Evolutionary conservation across 2,329 filamentous ascomycete species (phyloP).

Genomic region (Epicoccum nigrum): DNA sequence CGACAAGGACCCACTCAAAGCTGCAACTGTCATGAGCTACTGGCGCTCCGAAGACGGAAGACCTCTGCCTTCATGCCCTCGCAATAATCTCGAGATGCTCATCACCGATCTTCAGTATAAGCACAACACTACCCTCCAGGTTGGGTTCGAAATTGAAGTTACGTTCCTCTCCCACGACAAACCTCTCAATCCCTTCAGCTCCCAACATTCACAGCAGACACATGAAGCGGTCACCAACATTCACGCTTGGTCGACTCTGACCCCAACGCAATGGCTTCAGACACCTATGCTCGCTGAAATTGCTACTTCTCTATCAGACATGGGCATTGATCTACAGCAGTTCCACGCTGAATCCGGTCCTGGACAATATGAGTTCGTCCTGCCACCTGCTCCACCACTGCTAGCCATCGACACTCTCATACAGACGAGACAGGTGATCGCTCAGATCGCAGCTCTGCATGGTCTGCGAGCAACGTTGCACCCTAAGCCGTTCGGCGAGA

Average conservation of each 20-base stretch:
- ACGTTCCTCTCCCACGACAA: conserved; percentile 65
- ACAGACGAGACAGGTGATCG: conserved; percentile 72
- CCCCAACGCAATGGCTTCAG: conserved; percentile 66
- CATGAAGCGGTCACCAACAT: conserved; percentile 61
- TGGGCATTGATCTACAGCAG: conserved; percentile 72
- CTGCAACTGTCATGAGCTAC: conserved; percentile 70
- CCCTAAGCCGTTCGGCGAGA: conserved; percentile 66
- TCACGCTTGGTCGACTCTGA: conserved; percentile 74
- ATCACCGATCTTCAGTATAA: conserved; percentile 59
- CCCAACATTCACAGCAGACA: conserved; percentile 20
- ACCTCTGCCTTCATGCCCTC: conserved; percentile 66
- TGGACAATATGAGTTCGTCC: conserved; percentile 79
- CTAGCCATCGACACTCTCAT: conserved; percentile 74
- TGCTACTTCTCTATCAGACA: conserved; percentile 62
- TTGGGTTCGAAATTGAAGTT: conserved; percentile 85
- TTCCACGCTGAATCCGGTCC: conserved; percentile 75
- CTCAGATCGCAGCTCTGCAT: conserved; percentile 65
- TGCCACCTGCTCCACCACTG: conserved; percentile 67
- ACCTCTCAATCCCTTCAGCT: conserved; percentile 21
- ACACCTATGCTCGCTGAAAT: conserved; percentile 70
- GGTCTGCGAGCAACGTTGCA: conserved; percentile 73
- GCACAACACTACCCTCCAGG: conserved; percentile 63
- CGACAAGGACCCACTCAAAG: conserved; percentile 53
- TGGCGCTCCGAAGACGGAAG: conserved; percentile 65
- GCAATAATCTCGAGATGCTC: conserved; percentile 52